Evolutionary conservation across 352 stramenopile species (phyloP).

Genomic region (Pythium aphanidermatum): DNA sequence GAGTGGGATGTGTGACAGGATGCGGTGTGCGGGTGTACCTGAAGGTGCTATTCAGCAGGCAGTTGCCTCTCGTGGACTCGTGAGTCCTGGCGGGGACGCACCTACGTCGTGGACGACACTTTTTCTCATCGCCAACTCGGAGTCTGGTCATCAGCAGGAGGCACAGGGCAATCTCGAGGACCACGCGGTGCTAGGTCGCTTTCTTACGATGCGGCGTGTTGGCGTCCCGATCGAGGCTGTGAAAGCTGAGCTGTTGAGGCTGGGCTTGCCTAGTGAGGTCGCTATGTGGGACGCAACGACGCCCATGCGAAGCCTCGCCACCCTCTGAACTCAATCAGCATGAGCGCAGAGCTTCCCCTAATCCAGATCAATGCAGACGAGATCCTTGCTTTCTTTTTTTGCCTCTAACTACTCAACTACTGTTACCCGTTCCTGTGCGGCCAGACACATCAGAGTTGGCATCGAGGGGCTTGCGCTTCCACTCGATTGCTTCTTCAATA

Average conservation of each 20-base stretch:
- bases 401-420: not conserved
- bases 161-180: too few species aligned
- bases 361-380: too few species aligned
- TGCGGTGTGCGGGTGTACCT: constrained; percentile 3
- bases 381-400: not conserved
- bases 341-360: too few species aligned
- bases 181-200: constrained; percentile 4
- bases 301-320: not conserved
- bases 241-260: not conserved
- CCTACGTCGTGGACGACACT: constrained; percentile 2
- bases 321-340: too few species aligned
- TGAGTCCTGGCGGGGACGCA: too few species aligned
- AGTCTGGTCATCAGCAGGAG: too few species aligned
- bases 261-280: constrained; percentile 3
- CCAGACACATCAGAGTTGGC: too few species aligned
- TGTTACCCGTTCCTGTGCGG: not conserved
- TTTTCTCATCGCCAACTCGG: not conserved
- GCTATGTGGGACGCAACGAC: constrained; percentile 7
- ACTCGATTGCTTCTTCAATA: constrained; percentile 61
- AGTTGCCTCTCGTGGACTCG: not conserved
- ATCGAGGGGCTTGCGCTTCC: too few species aligned
- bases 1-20: not conserved
- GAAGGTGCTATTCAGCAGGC: constrained; percentile 4
- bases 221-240: constrained; percentile 5
- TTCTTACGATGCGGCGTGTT: constrained; percentile 7